These are phyloP conservation scores for Leccinum sublutescens DNA, from an alignment of 768 basidiomycete species.

Conservation along the genomic window DNA sequence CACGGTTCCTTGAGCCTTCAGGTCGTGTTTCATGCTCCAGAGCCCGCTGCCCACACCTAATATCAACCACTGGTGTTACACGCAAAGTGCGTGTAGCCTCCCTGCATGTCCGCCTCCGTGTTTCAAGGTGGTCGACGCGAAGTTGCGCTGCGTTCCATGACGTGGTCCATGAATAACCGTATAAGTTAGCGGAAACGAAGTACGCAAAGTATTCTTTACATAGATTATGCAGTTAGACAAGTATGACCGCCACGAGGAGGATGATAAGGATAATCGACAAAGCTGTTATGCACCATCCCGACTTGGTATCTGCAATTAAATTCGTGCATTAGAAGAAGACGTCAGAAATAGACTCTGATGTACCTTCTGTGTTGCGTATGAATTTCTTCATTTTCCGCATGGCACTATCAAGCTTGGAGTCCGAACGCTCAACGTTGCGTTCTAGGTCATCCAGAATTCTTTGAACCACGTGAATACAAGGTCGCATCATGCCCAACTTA, in stretches of 20 bases:
- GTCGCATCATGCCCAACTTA: not conserved
- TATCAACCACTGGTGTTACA: not conserved
- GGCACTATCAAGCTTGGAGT: slow-evolving; percentile 61
- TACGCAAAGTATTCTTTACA: slow-evolving; percentile 10
- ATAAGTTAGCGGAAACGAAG: slow-evolving; percentile 16
- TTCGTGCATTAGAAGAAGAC: slow-evolving; percentile 1
- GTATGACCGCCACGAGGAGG: slow-evolving; percentile 76
- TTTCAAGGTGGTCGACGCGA: not conserved
- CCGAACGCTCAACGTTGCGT: slow-evolving; percentile 65
- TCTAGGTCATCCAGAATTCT: slow-evolving; percentile 85
- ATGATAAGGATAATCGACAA: slow-evolving; percentile 67
- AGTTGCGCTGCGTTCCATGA: not conserved
- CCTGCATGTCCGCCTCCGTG: not conserved
- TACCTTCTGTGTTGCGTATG: slow-evolving; percentile 80
- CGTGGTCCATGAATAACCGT: slow-evolving; percentile 2
- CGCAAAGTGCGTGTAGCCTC: not conserved
- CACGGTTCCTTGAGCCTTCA: not conserved
- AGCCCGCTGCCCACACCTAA: not conserved
- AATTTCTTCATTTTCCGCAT: slow-evolving; percentile 75
- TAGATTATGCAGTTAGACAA: slow-evolving; percentile 44
- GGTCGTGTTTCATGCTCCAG: slow-evolving; percentile 1
- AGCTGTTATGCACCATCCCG: slow-evolving; percentile 87
- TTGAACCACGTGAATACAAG: slow-evolving; percentile 1
- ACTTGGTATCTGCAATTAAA: slow-evolving; percentile 63
- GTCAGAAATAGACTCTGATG: not conserved